phyloP scores from a whole-genome alignment of 495 filamentous ascomycete species.

The Xylaria castorea region DNA sequence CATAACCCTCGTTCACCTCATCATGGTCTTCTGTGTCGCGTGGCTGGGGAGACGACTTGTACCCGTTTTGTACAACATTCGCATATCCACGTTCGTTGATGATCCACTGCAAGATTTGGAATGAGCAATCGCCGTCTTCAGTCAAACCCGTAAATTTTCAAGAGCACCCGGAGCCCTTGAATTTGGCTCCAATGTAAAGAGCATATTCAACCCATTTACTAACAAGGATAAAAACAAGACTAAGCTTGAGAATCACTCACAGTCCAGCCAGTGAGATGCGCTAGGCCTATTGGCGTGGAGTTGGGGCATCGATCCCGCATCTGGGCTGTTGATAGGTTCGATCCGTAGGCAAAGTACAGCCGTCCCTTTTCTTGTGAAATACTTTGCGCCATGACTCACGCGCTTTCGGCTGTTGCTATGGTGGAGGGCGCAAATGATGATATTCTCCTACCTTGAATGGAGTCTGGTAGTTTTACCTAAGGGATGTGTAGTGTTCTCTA shows the following conservation, averaged over 20 bases:
- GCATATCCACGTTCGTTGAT: slow-evolving; percentile 54
- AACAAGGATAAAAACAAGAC: too few species aligned
- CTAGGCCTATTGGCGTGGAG: slow-evolving; percentile 45
- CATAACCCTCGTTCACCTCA: not conserved
- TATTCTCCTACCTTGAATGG: not conserved
- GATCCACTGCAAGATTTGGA: slow-evolving; percentile 38
- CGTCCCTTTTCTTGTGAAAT: not conserved
- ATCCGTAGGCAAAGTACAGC: slow-evolving; percentile 52
- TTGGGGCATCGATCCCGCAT: slow-evolving; percentile 49
- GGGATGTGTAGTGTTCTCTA: not conserved
- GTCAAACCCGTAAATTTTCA: not conserved
- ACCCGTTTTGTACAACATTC: slow-evolving; percentile 41
- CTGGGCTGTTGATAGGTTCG: slow-evolving; percentile 49
- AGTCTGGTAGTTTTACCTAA: not conserved
- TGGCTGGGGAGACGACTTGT: not conserved
- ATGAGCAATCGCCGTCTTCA: not conserved
- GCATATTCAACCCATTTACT: not conserved
- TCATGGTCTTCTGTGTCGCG: not conserved
- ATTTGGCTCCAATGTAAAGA: too few species aligned
- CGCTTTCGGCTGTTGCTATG: not conserved
- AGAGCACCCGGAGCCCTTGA: not conserved
- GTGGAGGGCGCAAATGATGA: not conserved
- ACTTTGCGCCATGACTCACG: not conserved
- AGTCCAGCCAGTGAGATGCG: slow-evolving; percentile 43
- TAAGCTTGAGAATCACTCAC: not conserved